phyloP scores from a whole-genome alignment of 169 alveolate species.

The Plasmodium adleri region DNA sequence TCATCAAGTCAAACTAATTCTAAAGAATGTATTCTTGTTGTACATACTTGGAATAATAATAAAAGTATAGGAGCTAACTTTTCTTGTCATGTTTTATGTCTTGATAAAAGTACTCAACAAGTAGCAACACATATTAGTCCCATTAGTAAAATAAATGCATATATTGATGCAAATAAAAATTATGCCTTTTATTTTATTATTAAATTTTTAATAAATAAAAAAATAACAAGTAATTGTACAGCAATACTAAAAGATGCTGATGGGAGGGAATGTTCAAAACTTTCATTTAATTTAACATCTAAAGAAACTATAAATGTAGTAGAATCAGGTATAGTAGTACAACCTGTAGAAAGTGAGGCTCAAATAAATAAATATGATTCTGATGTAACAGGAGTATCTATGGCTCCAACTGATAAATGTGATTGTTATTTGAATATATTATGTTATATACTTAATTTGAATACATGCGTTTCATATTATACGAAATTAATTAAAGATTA shows the following conservation, averaged over 20 bases:
- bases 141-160: constrained; percentile 42
- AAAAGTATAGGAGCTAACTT: constrained; percentile 37
- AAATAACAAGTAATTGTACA: constrained; percentile 42
- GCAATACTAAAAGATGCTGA: constrained; percentile 53
- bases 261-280: constrained; percentile 47
- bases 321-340: neutral
- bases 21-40: constrained; percentile 42
- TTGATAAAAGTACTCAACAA: constrained; percentile 34
- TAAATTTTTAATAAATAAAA: constrained; percentile 41
- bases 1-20: constrained; percentile 34
- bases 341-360: neutral
- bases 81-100: constrained; percentile 43
- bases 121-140: constrained; percentile 61
- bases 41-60: constrained; percentile 68
- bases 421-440: constrained; percentile 33
- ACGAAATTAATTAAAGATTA: constrained; percentile 16
- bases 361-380: constrained; percentile 2
- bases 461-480: constrained; percentile 42
- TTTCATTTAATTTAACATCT: constrained; percentile 29
- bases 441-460: constrained; percentile 39
- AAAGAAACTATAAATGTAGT: constrained; percentile 36
- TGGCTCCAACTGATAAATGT: constrained; percentile 17
- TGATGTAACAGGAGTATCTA: constrained; percentile 1
- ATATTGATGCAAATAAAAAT: constrained; percentile 68
- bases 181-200: constrained; percentile 69